A percentile compares a stretch with the other conserved stretches of the same genome.
These are phyloP conservation scores for Epichloe festucae DNA, from an alignment of 2,329 filamentous ascomycete genomes.

Conservation along the genomic window DNA sequence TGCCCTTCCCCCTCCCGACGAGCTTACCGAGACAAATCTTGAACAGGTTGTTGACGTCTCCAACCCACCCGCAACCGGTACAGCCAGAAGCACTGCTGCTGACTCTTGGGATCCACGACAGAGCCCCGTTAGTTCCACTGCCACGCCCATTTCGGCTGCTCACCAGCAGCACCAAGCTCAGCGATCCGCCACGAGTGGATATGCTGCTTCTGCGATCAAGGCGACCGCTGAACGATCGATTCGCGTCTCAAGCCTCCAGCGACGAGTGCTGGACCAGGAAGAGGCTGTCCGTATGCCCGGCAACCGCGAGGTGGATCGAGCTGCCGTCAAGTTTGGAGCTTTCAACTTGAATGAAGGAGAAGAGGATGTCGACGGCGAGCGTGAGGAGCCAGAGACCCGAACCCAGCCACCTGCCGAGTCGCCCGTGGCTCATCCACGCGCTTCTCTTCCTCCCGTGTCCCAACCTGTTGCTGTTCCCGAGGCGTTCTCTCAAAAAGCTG, in stretches of 20 bases:
- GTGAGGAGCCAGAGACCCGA: slow-evolving; percentile 89
- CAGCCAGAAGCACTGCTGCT: slow-evolving; percentile 76
- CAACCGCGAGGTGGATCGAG: slow-evolving; percentile 85
- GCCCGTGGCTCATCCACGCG: slow-evolving; percentile 70
- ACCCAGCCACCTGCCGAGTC: slow-evolving; percentile 89
- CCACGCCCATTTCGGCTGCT: slow-evolving; percentile 52
- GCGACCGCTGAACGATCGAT: slow-evolving; percentile 49
- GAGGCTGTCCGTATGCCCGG: slow-evolving; percentile 97
- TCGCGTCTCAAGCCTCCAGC: slow-evolving; percentile 69
- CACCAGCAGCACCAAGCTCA: slow-evolving; percentile 48
- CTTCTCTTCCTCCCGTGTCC: slow-evolving; percentile 66
- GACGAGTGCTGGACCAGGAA: slow-evolving; percentile 84
- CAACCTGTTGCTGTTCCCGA: slow-evolving; percentile 44
- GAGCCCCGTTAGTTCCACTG: slow-evolving; percentile 43
- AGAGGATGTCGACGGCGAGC: slow-evolving; percentile 84
- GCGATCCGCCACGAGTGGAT: slow-evolving; percentile 49
- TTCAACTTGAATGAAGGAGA: slow-evolving; percentile 78
- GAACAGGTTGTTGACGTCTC: slow-evolving; percentile 81
- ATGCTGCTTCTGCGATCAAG: slow-evolving; percentile 70
- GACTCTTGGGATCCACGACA: slow-evolving; percentile 69
- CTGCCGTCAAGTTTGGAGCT: slow-evolving; percentile 91
- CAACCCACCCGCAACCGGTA: slow-evolving; percentile 62
- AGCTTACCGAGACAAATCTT: slow-evolving; percentile 83
- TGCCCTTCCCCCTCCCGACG: slow-evolving; percentile 56
- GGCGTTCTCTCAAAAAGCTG: slow-evolving; percentile 41